Evolutionary conservation across 352 stramenopile genomes (phyloP).

Genomic region (Phytophthora sansomeana): DNA sequence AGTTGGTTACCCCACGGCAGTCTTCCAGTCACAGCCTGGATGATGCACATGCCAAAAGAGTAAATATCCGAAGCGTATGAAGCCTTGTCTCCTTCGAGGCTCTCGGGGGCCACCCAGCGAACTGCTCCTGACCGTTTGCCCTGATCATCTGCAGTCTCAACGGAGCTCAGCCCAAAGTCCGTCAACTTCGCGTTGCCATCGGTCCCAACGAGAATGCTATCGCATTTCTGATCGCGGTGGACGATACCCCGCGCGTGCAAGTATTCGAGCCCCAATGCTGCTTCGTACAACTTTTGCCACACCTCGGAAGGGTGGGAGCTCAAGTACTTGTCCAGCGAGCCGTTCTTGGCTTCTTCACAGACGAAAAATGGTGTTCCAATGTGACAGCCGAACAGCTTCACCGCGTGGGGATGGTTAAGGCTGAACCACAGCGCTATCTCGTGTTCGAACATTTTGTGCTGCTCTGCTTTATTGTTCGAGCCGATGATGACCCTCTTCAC

Average conservation of each 20-base stretch:
- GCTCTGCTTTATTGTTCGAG: background rate
- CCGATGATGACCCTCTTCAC: conserved; percentile 6
- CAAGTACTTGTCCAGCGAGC: conserved; percentile 37
- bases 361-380: conserved; percentile 38
- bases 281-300: conserved; percentile 44
- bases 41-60: too few relatives aligned
- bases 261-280: conserved; percentile 55
- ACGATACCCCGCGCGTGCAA: conserved; percentile 63
- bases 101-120: too few relatives aligned
- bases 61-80: too few relatives aligned
- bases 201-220: conserved; percentile 83
- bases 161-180: too few relatives aligned
- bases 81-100: too few relatives aligned
- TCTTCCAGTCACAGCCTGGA: too few relatives aligned
- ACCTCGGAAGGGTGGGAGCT: background rate
- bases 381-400: conserved; percentile 48
- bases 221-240: conserved; percentile 87
- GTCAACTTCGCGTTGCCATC: too few relatives aligned
- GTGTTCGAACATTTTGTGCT: conserved; percentile 6
- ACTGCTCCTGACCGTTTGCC: too few relatives aligned
- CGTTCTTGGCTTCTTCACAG: conserved; percentile 38
- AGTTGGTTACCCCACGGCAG: too few relatives aligned
- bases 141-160: too few relatives aligned
- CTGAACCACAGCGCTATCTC: conserved; percentile 43
- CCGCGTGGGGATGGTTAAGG: conserved; percentile 45